Conservation (phyloP, 805 yeast species). For the Lipomyces starkeyi region DNA sequence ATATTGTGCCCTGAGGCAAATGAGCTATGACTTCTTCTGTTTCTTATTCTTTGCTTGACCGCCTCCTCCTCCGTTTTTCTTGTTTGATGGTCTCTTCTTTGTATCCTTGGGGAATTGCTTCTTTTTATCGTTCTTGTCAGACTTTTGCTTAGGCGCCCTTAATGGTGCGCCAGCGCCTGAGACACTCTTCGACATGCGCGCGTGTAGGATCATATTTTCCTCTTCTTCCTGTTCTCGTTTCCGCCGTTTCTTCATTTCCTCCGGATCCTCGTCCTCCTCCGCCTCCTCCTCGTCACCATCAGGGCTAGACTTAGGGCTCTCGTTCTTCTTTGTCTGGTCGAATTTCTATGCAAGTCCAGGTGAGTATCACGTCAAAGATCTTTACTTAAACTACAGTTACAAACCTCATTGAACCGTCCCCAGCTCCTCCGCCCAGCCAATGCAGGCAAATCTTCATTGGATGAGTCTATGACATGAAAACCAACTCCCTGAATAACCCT, state of each 20-base stretch:
- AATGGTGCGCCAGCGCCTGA: slow-evolving; percentile 23
- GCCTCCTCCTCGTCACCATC: slow-evolving; percentile 5
- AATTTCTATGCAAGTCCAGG: slow-evolving; percentile 2
- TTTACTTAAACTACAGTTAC: background rate
- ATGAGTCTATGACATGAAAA: slow-evolving; percentile 30
- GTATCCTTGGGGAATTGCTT: background rate
- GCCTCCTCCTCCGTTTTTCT: background rate
- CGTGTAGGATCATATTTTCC: slow-evolving; percentile 18
- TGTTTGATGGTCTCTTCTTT: slow-evolving; percentile 2
- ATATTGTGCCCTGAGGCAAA: background rate
- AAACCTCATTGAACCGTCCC: slow-evolving; percentile 33
- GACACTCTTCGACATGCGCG: slow-evolving; percentile 18
- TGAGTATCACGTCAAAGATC: background rate
- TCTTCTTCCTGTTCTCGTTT: slow-evolving; percentile 19
- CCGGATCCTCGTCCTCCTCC: slow-evolving; percentile 14
- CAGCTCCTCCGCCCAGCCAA: slow-evolving; percentile 43
- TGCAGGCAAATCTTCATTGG: slow-evolving; percentile 16
- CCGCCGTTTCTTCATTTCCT: slow-evolving; percentile 14
- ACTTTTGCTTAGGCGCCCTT: background rate
- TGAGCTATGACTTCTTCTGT: slow-evolving; percentile 13
- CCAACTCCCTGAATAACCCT: slow-evolving; percentile 28
- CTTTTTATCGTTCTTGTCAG: background rate
- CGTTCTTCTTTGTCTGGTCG: slow-evolving; percentile 8
- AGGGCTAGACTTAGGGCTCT: slow-evolving; percentile 9
- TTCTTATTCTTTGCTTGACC: slow-evolving; percentile 16